Base-by-base conservation (phyloP, 1,284 basidiomycete genomes). In the Leccinum subspadiceum region DNA sequence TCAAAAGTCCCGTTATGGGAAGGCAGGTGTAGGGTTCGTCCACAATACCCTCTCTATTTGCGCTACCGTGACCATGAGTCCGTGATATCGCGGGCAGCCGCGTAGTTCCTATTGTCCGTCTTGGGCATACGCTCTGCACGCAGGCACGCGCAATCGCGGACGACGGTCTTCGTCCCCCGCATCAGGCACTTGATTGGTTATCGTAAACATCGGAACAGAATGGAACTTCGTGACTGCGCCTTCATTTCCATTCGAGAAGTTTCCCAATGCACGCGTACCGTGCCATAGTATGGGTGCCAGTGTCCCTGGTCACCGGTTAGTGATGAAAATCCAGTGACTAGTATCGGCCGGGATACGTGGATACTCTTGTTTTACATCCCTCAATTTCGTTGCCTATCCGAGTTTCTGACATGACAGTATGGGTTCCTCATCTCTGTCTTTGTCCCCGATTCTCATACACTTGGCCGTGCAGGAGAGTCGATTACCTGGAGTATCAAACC, bases 401-500 rank as follows among this genome's bases (percentile, higher is more conserved):
- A 48, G 44, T 13, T 12, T 46, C 12, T 46, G 12, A 22, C 20
- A 13, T 22, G 44, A 46, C 35, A 37, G 15, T 15, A 6, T 37
- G 13, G 65, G 55, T 49, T 46, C 52, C 46, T 59, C 35, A 29
- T 8, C 4, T 22, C 24, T 13, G 29, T 50, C 39, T 29, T 35
- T 29, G 10, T 5, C 17, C 15, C 41, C 26, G 67, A 60, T 70
- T 60, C 67, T 54, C 51, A 31, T 5, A 26, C 22, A 59, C 57
- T 58, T 57, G 41, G 54, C 57, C 26, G 33, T 52, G 48, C 24
- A 33, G 52, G 52, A 24, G n/a, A 9, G 22, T 8, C 20, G 8
- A 50, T 51, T 55, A 13, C 33, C 41, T 35, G 41, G 31, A 6
- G 8, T 4, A 17, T 22, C 9, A 10, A 29, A 31, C 9, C 20